A percentile compares a stretch with the other conserved stretches of the same genome.
These are phyloP conservation scores for Gillenia trifoliata DNA, from an alignment of 306 rosid species.

Conservation along the genomic window DNA sequence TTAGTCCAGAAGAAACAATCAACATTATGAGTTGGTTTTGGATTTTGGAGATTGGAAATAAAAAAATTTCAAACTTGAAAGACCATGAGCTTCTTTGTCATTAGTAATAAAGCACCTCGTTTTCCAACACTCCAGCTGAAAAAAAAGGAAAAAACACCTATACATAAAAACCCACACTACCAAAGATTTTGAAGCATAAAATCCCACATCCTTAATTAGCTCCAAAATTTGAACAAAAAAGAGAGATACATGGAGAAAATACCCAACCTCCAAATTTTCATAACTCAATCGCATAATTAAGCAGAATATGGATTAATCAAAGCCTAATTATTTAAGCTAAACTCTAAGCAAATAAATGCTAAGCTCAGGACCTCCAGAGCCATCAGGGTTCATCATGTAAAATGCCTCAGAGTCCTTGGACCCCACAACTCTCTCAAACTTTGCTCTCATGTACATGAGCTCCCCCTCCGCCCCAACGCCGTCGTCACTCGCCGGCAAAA, in stretches of 20 bases:
- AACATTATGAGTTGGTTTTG: background rate
- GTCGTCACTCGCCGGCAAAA: constrained; percentile 38
- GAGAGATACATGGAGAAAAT: background rate
- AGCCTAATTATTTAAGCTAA: constrained; percentile 6
- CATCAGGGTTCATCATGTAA: constrained; percentile 81
- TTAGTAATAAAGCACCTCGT: background rate
- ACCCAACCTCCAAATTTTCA: background rate
- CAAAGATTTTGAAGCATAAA: constrained; percentile 2
- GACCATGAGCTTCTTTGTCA: background rate
- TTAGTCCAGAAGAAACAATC: no score
- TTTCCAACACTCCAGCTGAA: constrained; percentile 1
- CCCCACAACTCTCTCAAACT: constrained; percentile 80
- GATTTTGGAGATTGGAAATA: background rate
- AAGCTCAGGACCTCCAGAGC: constrained; percentile 74
- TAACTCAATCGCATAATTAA: background rate
- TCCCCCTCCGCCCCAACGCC: constrained; percentile 59
- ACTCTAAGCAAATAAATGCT: constrained; percentile 83
- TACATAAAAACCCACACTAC: background rate
- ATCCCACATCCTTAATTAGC: background rate
- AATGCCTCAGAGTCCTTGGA: constrained; percentile 89
- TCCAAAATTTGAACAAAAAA: background rate
- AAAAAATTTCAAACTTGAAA: background rate
- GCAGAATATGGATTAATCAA: background rate
- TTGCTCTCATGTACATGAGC: constrained; percentile 88
- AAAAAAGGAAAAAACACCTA: background rate